Base-by-base conservation (phyloP, 2,329 filamentous ascomycete species). In the Onygenales sp. region DNA sequence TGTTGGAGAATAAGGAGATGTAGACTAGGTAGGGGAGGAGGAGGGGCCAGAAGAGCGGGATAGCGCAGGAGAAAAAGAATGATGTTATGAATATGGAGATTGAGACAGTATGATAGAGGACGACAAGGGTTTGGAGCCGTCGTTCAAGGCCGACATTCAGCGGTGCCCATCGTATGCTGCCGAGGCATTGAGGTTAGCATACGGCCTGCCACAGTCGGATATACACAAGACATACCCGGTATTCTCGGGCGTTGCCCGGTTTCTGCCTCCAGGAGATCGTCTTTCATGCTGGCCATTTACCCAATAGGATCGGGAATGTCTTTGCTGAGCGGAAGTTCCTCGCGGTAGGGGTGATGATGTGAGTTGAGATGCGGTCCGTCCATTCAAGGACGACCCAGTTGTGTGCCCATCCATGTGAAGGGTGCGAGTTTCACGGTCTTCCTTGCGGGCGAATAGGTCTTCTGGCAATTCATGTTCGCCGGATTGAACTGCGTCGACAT, bases 31-130 rank as follows among this genome's bases (percentile, higher is more conserved):
- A 97, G 0, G 89, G 82, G 7, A 86, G 64, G 17, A 86, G 69
- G 33, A 86, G 71, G 2, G 92, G 92, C 93, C 93, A 98, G 47
- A 85, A 82, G n/a, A 97, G 74, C 0, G 93, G 93, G 54, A 95
- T 91, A 53, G 89, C 86, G 71, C 90, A 95, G 36, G 91, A 82
- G 65, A 94, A 86, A 75, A 95, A 95, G 76, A 97, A 97, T 54
- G 85, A 69, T 5, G 88, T 86, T 5, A 95, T 78, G 61, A 82
- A 78, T 27, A 82, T 71, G n/a, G 82, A 80, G 57, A 91, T 86
- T 53, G 80, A 82, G 60, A 88, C 77, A 57, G 82, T 87, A 69
- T 91, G 87, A 61, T 83, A 78, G 7, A 91, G 74, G 10, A 91
- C 86, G 3, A 92, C 81, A 39, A 90, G 80, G 3, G 91, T 93